phyloP scores from a whole-genome alignment of 148 eudicot species.

The Vaccinium vitisidaea region DNA sequence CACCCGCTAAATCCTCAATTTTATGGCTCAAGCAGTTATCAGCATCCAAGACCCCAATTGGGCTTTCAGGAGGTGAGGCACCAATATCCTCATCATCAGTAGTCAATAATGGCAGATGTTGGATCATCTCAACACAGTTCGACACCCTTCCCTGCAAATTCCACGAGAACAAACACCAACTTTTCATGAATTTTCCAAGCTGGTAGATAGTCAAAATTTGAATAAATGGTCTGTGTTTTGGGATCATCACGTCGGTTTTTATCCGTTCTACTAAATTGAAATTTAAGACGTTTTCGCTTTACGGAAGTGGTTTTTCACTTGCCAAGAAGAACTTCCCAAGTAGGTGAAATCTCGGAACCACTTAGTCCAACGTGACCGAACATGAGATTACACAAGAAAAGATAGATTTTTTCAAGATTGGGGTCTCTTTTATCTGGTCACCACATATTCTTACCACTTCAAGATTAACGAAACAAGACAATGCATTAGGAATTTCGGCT shows the following conservation, averaged over 20 bases:
- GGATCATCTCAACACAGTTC: constrained; percentile 57
- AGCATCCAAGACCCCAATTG: constrained; percentile 70
- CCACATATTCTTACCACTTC: constrained; percentile 44
- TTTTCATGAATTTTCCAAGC: neutral
- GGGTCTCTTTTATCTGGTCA: neutral
- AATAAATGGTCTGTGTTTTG: neutral
- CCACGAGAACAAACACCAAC: neutral
- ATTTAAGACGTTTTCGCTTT: neutral
- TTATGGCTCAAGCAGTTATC: constrained; percentile 52
- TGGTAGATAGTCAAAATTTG: neutral
- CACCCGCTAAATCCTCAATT: constrained; percentile 41
- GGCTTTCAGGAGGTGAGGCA: constrained; percentile 44
- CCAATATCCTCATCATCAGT: constrained; percentile 11
- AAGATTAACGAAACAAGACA: constrained; percentile 39
- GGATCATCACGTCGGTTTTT: neutral
- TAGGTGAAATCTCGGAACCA: neutral
- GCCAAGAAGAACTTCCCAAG: neutral
- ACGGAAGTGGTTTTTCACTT: neutral
- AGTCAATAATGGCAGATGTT: constrained; percentile 21
- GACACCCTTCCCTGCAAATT: constrained; percentile 52
- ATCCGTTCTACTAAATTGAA: neutral
- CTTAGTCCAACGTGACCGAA: neutral
- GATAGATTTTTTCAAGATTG: neutral
- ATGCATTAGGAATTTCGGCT: constrained; percentile 41
- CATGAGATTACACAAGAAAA: neutral